These are phyloP conservation scores for Artemisia annua DNA, from an alignment of 129 eudicot genomes.

Conservation along the genomic window DNA sequence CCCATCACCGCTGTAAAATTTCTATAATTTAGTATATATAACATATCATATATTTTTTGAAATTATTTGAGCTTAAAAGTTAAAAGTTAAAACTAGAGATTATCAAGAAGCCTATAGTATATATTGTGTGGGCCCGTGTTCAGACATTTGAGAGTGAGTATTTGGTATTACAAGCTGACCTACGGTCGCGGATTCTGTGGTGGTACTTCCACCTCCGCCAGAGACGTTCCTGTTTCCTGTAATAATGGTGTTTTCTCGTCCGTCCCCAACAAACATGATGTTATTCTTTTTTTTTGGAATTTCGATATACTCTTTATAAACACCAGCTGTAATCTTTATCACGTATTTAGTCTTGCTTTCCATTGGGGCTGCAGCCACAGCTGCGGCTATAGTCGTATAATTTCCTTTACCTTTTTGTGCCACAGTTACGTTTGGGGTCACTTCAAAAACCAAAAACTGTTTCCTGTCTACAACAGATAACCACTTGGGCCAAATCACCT, in stretches of 20 bases:
- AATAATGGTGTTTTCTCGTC: conserved; percentile 46
- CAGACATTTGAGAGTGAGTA: too few relatives aligned
- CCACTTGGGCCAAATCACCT: conserved; percentile 41
- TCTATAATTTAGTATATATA: too few relatives aligned
- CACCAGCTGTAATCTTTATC: conserved; percentile 47
- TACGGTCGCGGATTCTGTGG: conserved; percentile 48
- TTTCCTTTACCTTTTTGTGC: conserved; percentile 53
- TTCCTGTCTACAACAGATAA: conserved; percentile 37
- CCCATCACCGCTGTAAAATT: conserved; percentile 47
- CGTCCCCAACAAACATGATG: conserved; percentile 61
- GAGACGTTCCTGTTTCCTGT: conserved; percentile 43
- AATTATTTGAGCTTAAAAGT: background rate
- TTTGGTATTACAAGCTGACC: conserved; percentile 32
- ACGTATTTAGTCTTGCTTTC: conserved; percentile 37
- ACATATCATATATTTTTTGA: background rate
- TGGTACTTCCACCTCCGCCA: conserved; percentile 35
- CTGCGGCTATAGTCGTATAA: conserved; percentile 42
- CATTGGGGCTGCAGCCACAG: conserved; percentile 51
- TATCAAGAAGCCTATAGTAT: too few relatives aligned
- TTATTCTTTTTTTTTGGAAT: conserved; percentile 43
- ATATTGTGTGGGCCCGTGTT: too few relatives aligned
- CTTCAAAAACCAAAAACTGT: conserved; percentile 26
- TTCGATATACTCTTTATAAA: conserved; percentile 44
- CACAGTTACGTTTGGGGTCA: conserved; percentile 37
- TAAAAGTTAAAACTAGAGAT: too few relatives aligned